Evolutionary conservation across 805 yeast genomes (phyloP), one percentile per base, ranked within the genome.

Genomic region (Myxozyma udenii): DNA sequence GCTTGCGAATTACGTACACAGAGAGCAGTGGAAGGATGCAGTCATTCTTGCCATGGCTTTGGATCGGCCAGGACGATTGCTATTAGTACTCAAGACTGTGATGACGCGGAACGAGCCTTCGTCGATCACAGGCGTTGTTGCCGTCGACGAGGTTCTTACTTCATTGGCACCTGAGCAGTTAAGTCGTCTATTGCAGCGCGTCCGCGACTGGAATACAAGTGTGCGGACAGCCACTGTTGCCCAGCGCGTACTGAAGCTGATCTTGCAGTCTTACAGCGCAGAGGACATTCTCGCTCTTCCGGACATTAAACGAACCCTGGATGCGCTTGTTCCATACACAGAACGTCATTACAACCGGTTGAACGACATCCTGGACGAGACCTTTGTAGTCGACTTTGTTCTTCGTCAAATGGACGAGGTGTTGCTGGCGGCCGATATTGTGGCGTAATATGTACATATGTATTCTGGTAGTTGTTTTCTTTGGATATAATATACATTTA

Each of bases 131-230:
- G 87, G 87, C 0, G 77, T 81, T 1, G 64, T 64, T 37, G 80
- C 77, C 41, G 76, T 93, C 41, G 96, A 89, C 61, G 66, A 72
- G 14, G 78, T 84, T 9, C 77, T 93, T 38, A 71, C 76, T 3
- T 66, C 68, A 11, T 74, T 93, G 49, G 77, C 73, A 23, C 72
- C 78, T 30, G 84, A 80, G 1, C 86, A 85, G 62, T 68, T 90
- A 22, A 61, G 76, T 38, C 65, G 73, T 11, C 67, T 93, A 22
- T 77, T 93, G 67, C 79, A 79, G 63, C 82, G 95, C 62, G 75
- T 90, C 19, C 79, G 97, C 62, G 95, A 88, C 65, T 93, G 99
- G 99, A 93, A 93, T 67, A 84, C 95, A 41, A 91, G 88, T 67
- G 85, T 87, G 47, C 80, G 81, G 63, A 82, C 87, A 33, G 87